phyloP scores from a whole-genome alignment of 805 yeast genomes.

The Candida takata region DNA sequence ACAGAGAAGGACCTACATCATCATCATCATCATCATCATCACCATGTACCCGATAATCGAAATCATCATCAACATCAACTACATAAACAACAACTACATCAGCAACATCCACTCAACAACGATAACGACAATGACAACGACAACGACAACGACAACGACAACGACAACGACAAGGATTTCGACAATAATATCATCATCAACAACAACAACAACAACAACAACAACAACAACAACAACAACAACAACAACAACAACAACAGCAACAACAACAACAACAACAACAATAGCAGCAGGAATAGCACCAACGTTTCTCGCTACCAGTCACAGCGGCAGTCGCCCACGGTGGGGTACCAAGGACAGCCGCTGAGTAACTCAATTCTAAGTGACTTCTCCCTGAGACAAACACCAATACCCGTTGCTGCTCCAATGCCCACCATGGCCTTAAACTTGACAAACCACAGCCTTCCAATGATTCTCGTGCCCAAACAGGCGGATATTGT shows the following conservation, averaged over 20 bases:
- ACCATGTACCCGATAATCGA: background rate
- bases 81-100: too few relatives aligned
- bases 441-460: constrained; percentile 18
- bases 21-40: constrained; percentile 1
- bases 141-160: too few relatives aligned
- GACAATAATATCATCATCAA: too few relatives aligned
- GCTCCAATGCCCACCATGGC: constrained; percentile 10
- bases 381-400: constrained; percentile 18
- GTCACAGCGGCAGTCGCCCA: background rate
- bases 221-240: too few relatives aligned
- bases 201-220: too few relatives aligned
- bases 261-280: too few relatives aligned
- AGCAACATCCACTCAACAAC: too few relatives aligned
- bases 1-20: constrained; percentile 13
- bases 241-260: too few relatives aligned
- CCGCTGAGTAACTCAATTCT: constrained; percentile 15
- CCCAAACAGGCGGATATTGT: constrained; percentile 20
- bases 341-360: constrained; percentile 2
- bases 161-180: too few relatives aligned
- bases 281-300: too few relatives aligned
- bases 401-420: constrained; percentile 15
- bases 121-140: too few relatives aligned
- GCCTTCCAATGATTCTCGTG: constrained; percentile 20
- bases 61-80: constrained; percentile 1
- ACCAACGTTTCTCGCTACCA: background rate